phyloP scores from a whole-genome alignment of 805 yeast species.

The Citeromyces nyonsensis region DNA sequence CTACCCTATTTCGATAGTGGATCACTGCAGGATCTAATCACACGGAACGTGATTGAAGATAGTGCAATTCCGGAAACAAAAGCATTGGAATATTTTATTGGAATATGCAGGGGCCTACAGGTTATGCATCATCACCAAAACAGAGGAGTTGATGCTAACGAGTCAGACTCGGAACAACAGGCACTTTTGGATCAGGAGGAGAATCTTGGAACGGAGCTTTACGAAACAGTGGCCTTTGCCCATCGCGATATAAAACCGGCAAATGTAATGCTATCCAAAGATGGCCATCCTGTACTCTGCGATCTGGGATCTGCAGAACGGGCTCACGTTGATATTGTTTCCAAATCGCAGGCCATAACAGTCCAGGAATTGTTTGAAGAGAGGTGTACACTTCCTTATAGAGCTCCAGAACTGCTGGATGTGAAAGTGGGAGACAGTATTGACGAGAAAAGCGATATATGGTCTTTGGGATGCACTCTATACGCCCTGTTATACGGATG shows the following conservation, averaged over 20 bases:
- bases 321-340: constrained; percentile 37
- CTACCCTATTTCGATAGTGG: constrained; percentile 66
- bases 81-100: constrained; percentile 44
- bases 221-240: constrained; percentile 53
- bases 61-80: constrained; percentile 43
- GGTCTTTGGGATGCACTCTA: constrained; percentile 83
- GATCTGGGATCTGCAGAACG: constrained; percentile 72
- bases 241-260: constrained; percentile 87
- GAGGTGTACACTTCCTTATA: constrained; percentile 72
- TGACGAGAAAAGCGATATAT: constrained; percentile 68
- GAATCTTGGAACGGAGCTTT: constrained; percentile 24
- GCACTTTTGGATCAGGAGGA: constrained; percentile 3
- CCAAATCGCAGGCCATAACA: constrained; percentile 58
- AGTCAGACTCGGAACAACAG: constrained; percentile 5
- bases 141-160: constrained; percentile 3
- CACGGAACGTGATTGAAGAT: constrained; percentile 41
- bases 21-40: constrained; percentile 72
- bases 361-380: constrained; percentile 73
- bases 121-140: constrained; percentile 54
- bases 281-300: constrained; percentile 63
- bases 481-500: constrained; percentile 64
- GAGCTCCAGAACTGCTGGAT: constrained; percentile 85
- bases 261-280: constrained; percentile 64
- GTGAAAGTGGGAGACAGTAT: constrained; percentile 50
- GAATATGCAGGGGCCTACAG: constrained; percentile 60